Base-by-base conservation (phyloP, 495 filamentous ascomycete genomes). In the Tirmania nivea region DNA sequence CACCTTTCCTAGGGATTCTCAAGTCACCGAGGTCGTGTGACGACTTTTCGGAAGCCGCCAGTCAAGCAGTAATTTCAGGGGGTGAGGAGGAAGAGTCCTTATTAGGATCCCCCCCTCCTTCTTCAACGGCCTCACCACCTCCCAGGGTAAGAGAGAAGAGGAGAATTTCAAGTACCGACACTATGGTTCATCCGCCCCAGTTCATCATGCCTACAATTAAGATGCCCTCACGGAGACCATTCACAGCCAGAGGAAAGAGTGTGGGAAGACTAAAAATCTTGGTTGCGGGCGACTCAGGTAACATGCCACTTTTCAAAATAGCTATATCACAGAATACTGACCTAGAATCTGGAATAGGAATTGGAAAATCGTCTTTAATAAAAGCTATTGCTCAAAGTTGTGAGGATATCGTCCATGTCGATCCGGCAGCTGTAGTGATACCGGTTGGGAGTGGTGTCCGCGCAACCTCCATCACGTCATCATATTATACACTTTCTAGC, bases 161-260 rank as follows among this genome's bases (percentile, higher is more conserved):
- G 17, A 45, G 3, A 45, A 45, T 45, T 3, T 14, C 39, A 14
- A 14, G 14, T 14, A 45, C 39, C 17, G 39, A 45, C 14, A 45
- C 17, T 5, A 19, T 19, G 12, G 17, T 45, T 45, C 8, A 3
- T 14, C 39, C 39, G 39, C 86, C 89, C 34, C 89, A 96, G 66
- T 75, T 99, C 14, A 82, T 99, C 57, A 99, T 99, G 92, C 90
- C 90, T 9, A 93, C 86, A 65, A 85, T 99, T 59, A 81, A 77
- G 58, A 94, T 99, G 79, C 92, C 90, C 35, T 87, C 80, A 63
- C 78, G 90, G 51, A 75, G 90, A 49, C 90, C 90, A 1, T 96
- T 99, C 66, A 96, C 90, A 8, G 76, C 84, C 52, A 77, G 73
- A 56, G 90, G 90, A 16, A 90, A 83, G 70, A 74, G 71, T 50